Conservation (phyloP, 768 basidiomycete species). For the Mrakia hoshinonis region DNA sequence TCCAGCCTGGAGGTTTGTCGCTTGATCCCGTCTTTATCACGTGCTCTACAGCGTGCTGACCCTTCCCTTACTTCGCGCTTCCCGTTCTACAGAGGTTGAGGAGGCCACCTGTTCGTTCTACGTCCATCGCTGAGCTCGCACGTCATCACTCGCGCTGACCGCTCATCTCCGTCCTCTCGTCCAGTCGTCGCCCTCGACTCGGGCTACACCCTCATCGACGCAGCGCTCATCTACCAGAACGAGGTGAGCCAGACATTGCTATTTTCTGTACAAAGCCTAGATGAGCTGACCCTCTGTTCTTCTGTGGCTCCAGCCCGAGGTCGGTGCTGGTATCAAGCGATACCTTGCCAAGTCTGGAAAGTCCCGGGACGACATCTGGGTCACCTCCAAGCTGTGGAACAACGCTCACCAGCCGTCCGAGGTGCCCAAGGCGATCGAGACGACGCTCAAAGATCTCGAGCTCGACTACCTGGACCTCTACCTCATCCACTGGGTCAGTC, state of each 20-base stretch:
- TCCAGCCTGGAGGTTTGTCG: slow-evolving; percentile 4
- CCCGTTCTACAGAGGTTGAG: slow-evolving; percentile 5
- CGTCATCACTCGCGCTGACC: neutral
- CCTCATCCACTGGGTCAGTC: slow-evolving; percentile 23
- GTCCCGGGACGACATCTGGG: slow-evolving; percentile 21
- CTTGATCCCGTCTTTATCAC: neutral
- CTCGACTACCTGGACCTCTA: slow-evolving; percentile 22
- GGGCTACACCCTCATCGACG: slow-evolving; percentile 24
- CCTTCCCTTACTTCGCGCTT: neutral
- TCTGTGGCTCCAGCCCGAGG: slow-evolving; percentile 4
- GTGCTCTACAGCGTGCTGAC: neutral
- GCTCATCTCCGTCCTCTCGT: neutral
- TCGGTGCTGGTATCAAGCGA: slow-evolving; percentile 19
- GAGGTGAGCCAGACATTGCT: neutral
- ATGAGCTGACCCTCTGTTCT: neutral
- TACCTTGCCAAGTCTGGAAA: slow-evolving; percentile 9
- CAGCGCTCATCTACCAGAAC: slow-evolving; percentile 20
- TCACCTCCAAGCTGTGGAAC: slow-evolving; percentile 25
- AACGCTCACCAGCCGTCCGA: slow-evolving; percentile 17
- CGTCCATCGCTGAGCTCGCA: neutral
- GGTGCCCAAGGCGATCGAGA: slow-evolving; percentile 14
- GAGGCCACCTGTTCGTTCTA: slow-evolving; percentile 3
- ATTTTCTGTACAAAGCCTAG: neutral
- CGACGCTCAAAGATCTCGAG: slow-evolving; percentile 17
- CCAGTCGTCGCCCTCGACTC: slow-evolving; percentile 12